Percentiles rank a stretch among this genome's conserved stretches.
Conservation (phyloP, 768 basidiomycete genomes). For the Russula abietina region DNA sequence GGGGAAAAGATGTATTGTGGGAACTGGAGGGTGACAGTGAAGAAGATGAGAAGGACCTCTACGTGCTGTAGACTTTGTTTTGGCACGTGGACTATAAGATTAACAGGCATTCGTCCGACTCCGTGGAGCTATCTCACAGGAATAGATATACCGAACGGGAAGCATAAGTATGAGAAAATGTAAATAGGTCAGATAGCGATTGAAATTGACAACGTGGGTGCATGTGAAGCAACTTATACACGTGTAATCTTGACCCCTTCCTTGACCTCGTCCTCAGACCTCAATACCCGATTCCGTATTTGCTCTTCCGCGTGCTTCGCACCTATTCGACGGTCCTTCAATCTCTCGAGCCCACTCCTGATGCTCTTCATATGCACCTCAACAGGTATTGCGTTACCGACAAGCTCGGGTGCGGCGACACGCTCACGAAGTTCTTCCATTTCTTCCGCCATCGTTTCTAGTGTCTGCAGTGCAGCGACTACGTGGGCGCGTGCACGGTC, state of each 20-base stretch:
- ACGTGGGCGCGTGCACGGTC: constrained; percentile 61
- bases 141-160: neutral
- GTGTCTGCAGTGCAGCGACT: constrained; percentile 53
- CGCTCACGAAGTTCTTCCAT: constrained; percentile 73
- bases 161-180: neutral
- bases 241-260: neutral
- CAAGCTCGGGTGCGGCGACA: constrained; percentile 60
- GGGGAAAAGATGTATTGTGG: too few species aligned
- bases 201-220: neutral
- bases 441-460: constrained; percentile 61
- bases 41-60: too few species aligned
- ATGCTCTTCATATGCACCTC: constrained; percentile 77
- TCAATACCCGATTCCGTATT: constrained; percentile 30
- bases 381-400: constrained; percentile 54
- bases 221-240: neutral
- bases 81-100: neutral
- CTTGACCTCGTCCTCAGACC: neutral
- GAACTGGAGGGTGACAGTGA: too few species aligned
- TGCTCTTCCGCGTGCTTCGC: constrained; percentile 44
- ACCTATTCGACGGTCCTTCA: constrained; percentile 52
- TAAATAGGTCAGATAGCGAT: neutral
- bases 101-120: neutral
- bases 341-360: constrained; percentile 50
- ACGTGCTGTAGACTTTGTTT: too few species aligned
- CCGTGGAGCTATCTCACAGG: neutral